These are phyloP conservation scores for Spinacia oleracea DNA, from an alignment of 179 eudicot species.

Conservation along the genomic window DNA sequence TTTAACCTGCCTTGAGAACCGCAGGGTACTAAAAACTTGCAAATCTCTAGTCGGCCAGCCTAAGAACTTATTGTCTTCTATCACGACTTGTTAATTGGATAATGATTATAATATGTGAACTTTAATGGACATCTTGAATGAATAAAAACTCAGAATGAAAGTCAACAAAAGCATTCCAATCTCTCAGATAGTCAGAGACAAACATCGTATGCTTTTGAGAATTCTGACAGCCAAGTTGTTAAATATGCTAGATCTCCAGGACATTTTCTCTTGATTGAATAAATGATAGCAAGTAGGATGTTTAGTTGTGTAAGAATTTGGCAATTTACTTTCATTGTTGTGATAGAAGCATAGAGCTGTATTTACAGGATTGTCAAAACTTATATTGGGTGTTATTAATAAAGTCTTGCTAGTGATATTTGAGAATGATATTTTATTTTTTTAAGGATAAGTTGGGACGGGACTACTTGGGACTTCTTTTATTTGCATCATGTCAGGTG, in stretches of 20 bases:
- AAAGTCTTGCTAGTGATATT: background rate
- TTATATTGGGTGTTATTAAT: background rate
- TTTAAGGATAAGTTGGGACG: background rate
- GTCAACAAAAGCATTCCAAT: background rate
- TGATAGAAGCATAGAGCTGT: background rate
- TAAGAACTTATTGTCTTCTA: no score
- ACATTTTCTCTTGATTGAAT: background rate
- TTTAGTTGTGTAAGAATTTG: background rate
- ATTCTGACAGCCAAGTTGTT: background rate
- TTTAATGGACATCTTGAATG: background rate
- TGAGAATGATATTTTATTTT: background rate
- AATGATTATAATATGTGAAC: background rate
- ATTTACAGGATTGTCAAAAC: background rate
- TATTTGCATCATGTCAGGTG: background rate
- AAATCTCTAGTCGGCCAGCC: background rate
- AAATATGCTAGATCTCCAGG: background rate
- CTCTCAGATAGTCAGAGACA: background rate
- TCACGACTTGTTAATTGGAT: background rate
- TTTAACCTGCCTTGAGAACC: background rate
- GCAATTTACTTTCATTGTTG: background rate
- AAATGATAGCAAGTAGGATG: background rate
- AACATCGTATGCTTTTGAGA: background rate
- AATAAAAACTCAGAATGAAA: background rate
- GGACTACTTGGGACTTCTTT: background rate
- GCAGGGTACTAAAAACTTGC: background rate